Evolutionary conservation across 768 basidiomycete species (phyloP).

Genomic region (Mycena alexandri): DNA sequence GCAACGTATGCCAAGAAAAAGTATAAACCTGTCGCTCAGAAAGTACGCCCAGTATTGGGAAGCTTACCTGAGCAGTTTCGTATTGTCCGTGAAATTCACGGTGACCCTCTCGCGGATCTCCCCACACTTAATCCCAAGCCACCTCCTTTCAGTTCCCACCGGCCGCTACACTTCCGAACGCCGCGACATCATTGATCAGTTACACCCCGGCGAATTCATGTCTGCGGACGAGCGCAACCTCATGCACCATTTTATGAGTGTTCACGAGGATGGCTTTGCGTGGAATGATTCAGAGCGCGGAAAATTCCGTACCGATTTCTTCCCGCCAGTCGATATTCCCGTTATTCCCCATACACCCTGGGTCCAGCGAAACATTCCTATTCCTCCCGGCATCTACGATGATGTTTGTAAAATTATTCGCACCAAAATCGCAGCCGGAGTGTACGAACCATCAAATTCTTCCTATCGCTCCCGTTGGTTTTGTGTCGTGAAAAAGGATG

Average conservation of each 20-base stretch:
- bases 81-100: slow-evolving; percentile 32
- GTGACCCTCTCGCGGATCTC: slow-evolving; percentile 34
- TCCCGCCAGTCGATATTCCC: slow-evolving; percentile 39
- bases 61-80: slow-evolving; percentile 38
- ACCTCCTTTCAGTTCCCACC: slow-evolving; percentile 17
- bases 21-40: slow-evolving; percentile 42
- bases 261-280: slow-evolving; percentile 34
- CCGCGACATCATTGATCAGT: slow-evolving; percentile 12
- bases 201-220: slow-evolving; percentile 33
- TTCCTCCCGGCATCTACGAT: slow-evolving; percentile 41
- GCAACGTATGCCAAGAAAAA: slow-evolving; percentile 33
- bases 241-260: slow-evolving; percentile 28
- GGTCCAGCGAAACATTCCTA: too few species aligned
- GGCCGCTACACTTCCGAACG: slow-evolving; percentile 33
- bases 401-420: slow-evolving; percentile 20
- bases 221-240: slow-evolving; percentile 35
- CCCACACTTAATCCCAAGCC: slow-evolving; percentile 31
- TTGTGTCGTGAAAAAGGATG: too few species aligned
- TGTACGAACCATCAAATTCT: slow-evolving; percentile 27
- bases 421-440: slow-evolving; percentile 18
- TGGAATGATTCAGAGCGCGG: slow-evolving; percentile 39
- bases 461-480: too few species aligned
- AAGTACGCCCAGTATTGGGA: slow-evolving; percentile 35
- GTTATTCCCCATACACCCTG: slow-evolving; percentile 40
- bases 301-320: slow-evolving; percentile 40